Evolutionary conservation across 176 grass and related monocot species (phyloP), one percentile per base, ranked within the genome.

Genomic region (Typha latifolia): DNA sequence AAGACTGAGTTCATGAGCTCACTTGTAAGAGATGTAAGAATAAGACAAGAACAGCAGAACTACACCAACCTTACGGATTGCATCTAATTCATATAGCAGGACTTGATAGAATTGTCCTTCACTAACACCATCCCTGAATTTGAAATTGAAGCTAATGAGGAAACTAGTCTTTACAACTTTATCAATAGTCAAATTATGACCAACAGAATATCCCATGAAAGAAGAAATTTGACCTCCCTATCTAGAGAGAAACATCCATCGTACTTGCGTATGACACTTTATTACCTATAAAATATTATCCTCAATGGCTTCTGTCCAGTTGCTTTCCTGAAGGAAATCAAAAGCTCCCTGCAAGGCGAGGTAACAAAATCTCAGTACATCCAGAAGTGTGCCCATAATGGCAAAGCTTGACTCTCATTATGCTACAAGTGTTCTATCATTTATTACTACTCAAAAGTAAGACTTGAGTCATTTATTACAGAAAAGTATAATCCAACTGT

Each of bases 31-130:
- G 4, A 63, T 13, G 2, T 16, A 16, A 49, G 20, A 23, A 21
- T 66, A 53, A 27, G 26, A 20, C 14, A 61, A 18, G 31, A 72
- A 27, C 19, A 62, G 22, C 31, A 49, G 48, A 16, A 8, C 12
- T 14, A 59, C 62, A n/a, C 81, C 47, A 78, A 99, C 95, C 95
- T 99, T 94, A n/a, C 95, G 89, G 65, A 99, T 99, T 66, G 95
- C 95, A 81, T 99, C 95, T 14, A 99, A 77, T 73, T 99, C 95
- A 48, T 90, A 99, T 23, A 99, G 82, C 34, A 99, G 82, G 82
- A 99, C 86, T 79, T 99, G 95, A 79, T 99, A 99, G 70, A 99
- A 99, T 51, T 99, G 95, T 12, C 95, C 95, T 79, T 99, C 95
- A 49, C 95, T 99, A 70, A 99, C 95, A 12, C 95, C 95, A 74